Evolutionary conservation across 2,329 filamentous ascomycete species (phyloP).

Genomic region (Leptosphaerulina australis): DNA sequence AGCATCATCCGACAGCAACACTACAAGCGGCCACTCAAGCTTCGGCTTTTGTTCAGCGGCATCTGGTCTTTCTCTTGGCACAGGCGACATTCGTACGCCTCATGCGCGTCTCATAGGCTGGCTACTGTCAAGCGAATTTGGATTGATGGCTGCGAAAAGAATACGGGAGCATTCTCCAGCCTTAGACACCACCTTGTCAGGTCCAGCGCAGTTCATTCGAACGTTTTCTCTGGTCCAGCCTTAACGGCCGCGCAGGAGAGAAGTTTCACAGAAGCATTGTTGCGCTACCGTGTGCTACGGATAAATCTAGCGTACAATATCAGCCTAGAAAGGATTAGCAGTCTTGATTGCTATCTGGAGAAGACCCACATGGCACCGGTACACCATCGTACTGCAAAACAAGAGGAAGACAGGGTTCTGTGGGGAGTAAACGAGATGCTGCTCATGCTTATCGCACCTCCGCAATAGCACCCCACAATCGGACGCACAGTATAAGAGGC

Average conservation of each 20-base stretch:
- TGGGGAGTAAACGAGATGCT: slow-evolving; percentile 6
- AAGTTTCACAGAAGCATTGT: not conserved
- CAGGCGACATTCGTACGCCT: slow-evolving; percentile 10
- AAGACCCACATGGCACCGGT: slow-evolving; percentile 9
- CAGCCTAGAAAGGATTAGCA: slow-evolving; percentile 2
- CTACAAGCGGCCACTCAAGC: slow-evolving; percentile 14
- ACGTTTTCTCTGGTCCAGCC: not conserved
- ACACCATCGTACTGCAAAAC: not conserved
- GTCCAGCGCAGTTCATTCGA: not conserved
- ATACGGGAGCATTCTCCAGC: slow-evolving; percentile 1
- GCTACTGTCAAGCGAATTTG: not conserved
- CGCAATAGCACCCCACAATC: slow-evolving; percentile 18
- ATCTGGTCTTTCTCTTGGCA: slow-evolving; percentile 8
- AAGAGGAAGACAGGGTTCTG: not conserved
- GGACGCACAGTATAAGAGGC: slow-evolving; percentile 12
- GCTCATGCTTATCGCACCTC: slow-evolving; percentile 1
- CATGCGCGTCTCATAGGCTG: slow-evolving; percentile 11
- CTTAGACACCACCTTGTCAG: not conserved
- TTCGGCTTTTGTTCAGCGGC: slow-evolving; percentile 18
- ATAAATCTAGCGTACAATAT: slow-evolving; percentile 4
- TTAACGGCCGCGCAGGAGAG: slow-evolving; percentile 14
- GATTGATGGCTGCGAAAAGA: slow-evolving; percentile 5
- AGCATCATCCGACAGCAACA: not conserved
- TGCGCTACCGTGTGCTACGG: slow-evolving; percentile 2
- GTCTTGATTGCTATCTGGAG: slow-evolving; percentile 7